phyloP scores from a whole-genome alignment of 768 basidiomycete genomes.

The Sutorius australiensis region DNA sequence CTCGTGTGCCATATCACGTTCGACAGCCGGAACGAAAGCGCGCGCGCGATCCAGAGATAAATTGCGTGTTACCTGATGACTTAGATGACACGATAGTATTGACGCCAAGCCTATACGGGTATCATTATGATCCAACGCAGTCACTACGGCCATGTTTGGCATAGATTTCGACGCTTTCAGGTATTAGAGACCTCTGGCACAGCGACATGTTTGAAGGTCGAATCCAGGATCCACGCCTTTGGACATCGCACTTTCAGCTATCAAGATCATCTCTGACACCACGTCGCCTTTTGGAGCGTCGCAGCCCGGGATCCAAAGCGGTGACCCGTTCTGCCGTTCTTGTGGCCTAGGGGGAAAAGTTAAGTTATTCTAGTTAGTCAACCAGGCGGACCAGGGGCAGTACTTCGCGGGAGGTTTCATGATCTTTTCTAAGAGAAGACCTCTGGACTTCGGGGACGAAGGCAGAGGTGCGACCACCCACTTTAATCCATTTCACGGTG shows the following conservation, averaged over 20 bases:
- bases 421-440: conserved; percentile 13
- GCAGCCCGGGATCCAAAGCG: background rate
- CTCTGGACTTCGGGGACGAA: conserved; percentile 62
- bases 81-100: background rate
- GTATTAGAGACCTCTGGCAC: background rate
- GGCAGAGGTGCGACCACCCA: conserved; percentile 76
- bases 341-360: conserved; percentile 1
- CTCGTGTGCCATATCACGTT: background rate
- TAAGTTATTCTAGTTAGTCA: background rate
- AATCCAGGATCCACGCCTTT: background rate
- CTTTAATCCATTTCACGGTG: conserved; percentile 69
- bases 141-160: background rate
- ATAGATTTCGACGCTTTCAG: background rate
- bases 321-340: background rate
- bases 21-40: background rate
- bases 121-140: background rate
- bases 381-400: background rate
- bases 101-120: background rate
- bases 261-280: background rate
- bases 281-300: conserved; percentile 11
- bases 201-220: conserved; percentile 8
- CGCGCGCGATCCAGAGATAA: background rate
- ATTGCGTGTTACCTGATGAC: too few relatives aligned
- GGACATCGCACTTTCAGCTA: background rate
- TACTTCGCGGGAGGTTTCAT: background rate